phyloP scores from a whole-genome alignment of 2,329 filamentous ascomycete genomes.

The Samsoniella hepiali region DNA sequence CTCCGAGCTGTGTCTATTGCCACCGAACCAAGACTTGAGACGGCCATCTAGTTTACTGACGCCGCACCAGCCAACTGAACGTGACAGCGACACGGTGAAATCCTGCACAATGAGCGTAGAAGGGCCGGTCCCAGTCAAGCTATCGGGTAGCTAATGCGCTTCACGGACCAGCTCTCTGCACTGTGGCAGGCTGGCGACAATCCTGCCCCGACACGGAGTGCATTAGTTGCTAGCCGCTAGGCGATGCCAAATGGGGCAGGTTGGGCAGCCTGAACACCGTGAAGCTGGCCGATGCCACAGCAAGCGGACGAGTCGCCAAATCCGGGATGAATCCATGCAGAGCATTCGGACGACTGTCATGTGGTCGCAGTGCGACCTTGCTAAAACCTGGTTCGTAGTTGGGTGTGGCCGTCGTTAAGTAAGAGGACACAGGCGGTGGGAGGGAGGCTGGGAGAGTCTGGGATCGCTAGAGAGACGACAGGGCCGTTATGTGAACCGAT shows the following conservation, averaged over 20 bases:
- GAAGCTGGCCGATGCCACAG: neutral
- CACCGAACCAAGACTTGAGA: too few species aligned
- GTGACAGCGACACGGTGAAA: neutral
- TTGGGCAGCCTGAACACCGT: neutral
- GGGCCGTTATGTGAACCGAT: slow-evolving; percentile 1
- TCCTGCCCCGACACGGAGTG: neutral
- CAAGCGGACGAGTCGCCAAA: slow-evolving; percentile 3
- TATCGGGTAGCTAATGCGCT: neutral
- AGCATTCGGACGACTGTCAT: neutral
- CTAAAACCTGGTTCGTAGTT: neutral
- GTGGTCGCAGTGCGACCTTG: neutral
- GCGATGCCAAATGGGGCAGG: neutral
- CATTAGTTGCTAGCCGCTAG: slow-evolving; percentile 1
- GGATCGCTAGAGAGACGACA: neutral
- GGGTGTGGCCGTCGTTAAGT: neutral
- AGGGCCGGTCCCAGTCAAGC: neutral
- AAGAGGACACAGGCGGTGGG: neutral
- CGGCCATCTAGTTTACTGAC: neutral
- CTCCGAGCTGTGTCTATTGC: too few species aligned
- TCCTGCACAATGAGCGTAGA: neutral
- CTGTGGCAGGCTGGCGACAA: neutral
- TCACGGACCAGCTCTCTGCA: neutral
- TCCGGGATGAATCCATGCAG: neutral
- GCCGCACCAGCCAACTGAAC: neutral
- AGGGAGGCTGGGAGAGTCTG: neutral